Conservation (phyloP, 768 basidiomycete genomes). For the Lyophyllum atratum region DNA sequence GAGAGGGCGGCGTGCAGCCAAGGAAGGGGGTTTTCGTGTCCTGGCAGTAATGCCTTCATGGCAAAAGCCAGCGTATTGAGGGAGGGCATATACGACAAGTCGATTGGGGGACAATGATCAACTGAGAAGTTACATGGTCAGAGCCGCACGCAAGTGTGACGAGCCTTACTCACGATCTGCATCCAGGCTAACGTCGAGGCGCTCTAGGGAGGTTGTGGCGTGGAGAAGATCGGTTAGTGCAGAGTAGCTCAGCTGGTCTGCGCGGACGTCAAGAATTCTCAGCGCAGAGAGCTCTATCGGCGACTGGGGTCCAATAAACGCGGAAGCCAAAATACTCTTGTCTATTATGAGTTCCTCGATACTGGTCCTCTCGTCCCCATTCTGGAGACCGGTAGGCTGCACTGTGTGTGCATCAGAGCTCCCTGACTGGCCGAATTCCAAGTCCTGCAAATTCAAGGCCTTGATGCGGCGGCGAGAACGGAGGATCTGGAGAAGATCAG, state of each 20-base stretch:
- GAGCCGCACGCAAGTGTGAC: no score
- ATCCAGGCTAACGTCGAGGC: slow-evolving; percentile 7
- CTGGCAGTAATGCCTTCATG: slow-evolving; percentile 22
- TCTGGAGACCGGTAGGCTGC: not conserved
- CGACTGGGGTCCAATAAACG: not conserved
- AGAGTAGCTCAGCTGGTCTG: not conserved
- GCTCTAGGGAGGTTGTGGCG: not conserved
- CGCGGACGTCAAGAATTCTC: not conserved
- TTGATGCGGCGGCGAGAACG: not conserved
- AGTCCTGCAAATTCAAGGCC: no score
- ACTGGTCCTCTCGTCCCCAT: not conserved
- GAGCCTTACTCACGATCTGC: slow-evolving; percentile 11
- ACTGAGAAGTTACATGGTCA: no score
- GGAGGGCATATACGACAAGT: not conserved
- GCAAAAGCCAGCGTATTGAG: slow-evolving; percentile 20
- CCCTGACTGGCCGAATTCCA: not conserved
- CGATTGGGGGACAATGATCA: not conserved
- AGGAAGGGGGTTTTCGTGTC: slow-evolving; percentile 23
- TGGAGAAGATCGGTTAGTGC: not conserved
- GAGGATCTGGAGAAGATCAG: no score
- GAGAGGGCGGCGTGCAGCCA: slow-evolving; percentile 25
- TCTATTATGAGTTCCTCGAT: not conserved
- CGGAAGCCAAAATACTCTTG: not conserved
- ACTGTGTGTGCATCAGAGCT: not conserved
- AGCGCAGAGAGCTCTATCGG: not conserved